Base-by-base conservation (phyloP, 2,329 filamentous ascomycete species). In the Myriosclerotinia scirpicola region DNA sequence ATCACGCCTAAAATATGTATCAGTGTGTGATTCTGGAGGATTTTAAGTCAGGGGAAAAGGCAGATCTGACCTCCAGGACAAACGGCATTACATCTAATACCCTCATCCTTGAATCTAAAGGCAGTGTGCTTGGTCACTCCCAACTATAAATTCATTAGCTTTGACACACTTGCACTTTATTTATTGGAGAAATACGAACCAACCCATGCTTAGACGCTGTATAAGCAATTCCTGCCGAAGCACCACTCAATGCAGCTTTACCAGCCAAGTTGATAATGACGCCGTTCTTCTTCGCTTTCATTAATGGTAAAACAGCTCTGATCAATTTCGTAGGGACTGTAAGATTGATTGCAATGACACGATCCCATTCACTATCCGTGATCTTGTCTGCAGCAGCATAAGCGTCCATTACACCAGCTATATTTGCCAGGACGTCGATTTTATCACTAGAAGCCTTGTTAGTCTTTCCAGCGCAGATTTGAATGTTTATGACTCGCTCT, bases 121-220 rank as follows among this genome's bases (percentile, higher is more conserved):
- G 81, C 80, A 0, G 81, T 79, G 65, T 81, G 81, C 69, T 81
- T 81, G 1, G 80, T 82, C 12, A 80, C 79, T 9, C 80, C 80
- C 14, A 81, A 74, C 76, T 78, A 30, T 8, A 30, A 36, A 3
- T n/a, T 36, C 30, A 15, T 62, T 54, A 62, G 36, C 40, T 61
- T 6, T 11, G 7, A 48, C 9, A 3, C 12, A 26, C 5, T 42
- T 17, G 30, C 12, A 17, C 2, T 15, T 36, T 54, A 17, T n/a
- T 54, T 9, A 7, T 14, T 36, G 5, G 54, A 34, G 26, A 52
- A 26, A 5, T 1, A 30, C 48, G 5, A 67, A 80, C 77, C 48
- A 82, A 72, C 0, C 78, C 78, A 71, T 81, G 79, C 70, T 81
- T 80, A 62, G 76, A 78, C 9, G 80, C 77, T 34, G 81, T 82